Conservation (phyloP, 495 filamentous ascomycete genomes). For the Staphylotrichum tortipilum region DNA sequence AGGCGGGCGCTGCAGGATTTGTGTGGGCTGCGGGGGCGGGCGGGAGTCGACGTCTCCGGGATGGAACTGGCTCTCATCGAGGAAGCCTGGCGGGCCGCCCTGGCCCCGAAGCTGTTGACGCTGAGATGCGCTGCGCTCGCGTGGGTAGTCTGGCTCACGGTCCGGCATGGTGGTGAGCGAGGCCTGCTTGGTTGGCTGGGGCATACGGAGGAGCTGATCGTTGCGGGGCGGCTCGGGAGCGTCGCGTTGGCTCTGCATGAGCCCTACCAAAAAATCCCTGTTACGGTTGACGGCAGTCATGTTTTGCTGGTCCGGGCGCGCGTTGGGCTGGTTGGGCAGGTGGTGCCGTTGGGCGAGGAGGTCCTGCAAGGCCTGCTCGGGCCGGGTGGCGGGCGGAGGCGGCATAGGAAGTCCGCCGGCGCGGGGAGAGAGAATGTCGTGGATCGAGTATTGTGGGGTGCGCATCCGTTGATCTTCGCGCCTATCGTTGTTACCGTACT, state of each 20-base stretch:
- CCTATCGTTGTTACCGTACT: slow-evolving; percentile 33
- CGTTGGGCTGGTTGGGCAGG: slow-evolving; percentile 28
- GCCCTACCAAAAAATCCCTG: slow-evolving; percentile 46
- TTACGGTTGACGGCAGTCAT: slow-evolving; percentile 37
- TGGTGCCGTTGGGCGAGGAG: slow-evolving; percentile 44
- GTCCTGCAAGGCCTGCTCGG: slow-evolving; percentile 47
- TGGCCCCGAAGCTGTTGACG: slow-evolving; percentile 26
- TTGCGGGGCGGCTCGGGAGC: slow-evolving; percentile 37
- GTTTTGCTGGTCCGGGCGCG: slow-evolving; percentile 33
- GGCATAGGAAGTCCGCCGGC: slow-evolving; percentile 30
- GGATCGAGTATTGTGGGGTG: slow-evolving; percentile 19
- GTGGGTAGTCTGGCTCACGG: slow-evolving; percentile 34
- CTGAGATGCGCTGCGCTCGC: slow-evolving; percentile 24
- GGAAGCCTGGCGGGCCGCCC: slow-evolving; percentile 29
- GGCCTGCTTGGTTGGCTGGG: slow-evolving; percentile 25
- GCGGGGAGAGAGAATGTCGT: slow-evolving; percentile 39
- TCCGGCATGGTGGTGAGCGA: slow-evolving; percentile 26
- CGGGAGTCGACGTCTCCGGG: slow-evolving; percentile 33
- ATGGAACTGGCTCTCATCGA: slow-evolving; percentile 36
- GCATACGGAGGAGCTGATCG: slow-evolving; percentile 29
- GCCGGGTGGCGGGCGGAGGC: slow-evolving; percentile 28
- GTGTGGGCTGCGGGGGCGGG: slow-evolving; percentile 32
- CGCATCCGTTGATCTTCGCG: slow-evolving; percentile 31
- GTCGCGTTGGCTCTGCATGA: slow-evolving; percentile 43
- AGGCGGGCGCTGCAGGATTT: slow-evolving; percentile 48